Base-by-base conservation (phyloP, 306 rosid species). In the Hippophae rhamnoides region DNA sequence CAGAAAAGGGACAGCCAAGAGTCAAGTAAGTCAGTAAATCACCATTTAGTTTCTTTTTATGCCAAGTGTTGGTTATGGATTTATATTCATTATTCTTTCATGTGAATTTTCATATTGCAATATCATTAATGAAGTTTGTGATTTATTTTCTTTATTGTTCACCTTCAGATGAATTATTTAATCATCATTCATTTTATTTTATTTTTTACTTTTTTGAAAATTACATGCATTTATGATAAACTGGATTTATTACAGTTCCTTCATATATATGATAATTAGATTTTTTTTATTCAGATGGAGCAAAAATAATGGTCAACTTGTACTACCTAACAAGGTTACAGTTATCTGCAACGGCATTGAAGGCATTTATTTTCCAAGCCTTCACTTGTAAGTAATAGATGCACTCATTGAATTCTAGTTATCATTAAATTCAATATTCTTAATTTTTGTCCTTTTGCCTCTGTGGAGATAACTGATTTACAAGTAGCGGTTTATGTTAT, bases 361-460 rank as follows among this genome's bases (percentile, higher is more conserved):
- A 79, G 99, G 99, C 79, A 57, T 75, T 75, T 93, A 93, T 74
- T 89, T 88, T 86, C 93, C 99, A 52, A 89, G 97, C 79, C 97
- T 93, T 73, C 99, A 93, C 83, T 72, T 66, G 99, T 93, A 86
- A 89, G 99, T 69, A 55, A 44, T n/a, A 58, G 23, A 31, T 25
- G 48, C 43, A 23, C 26, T 60, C 12, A 9, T 44, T 52, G 45
- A 51, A 51, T 48, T 40, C 5, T 27, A 13, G 10, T 31, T 49
- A 31, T 31, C 49, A 8, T 47, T 54, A 18, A 61, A 47, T 54
- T 60, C 67, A 10, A n/a, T 47, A 54, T 44, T 27, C 63, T 7
- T 31, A 14, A 43, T n/a, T 8, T 25, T 41, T 52, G 50, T 52
- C n/a, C 52, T 55, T 57, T 23, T 31, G 52, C 53, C 14, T 49